phyloP scores from a whole-genome alignment of 495 filamentous ascomycete species.

The Symbiotaphrina buchneri region DNA sequence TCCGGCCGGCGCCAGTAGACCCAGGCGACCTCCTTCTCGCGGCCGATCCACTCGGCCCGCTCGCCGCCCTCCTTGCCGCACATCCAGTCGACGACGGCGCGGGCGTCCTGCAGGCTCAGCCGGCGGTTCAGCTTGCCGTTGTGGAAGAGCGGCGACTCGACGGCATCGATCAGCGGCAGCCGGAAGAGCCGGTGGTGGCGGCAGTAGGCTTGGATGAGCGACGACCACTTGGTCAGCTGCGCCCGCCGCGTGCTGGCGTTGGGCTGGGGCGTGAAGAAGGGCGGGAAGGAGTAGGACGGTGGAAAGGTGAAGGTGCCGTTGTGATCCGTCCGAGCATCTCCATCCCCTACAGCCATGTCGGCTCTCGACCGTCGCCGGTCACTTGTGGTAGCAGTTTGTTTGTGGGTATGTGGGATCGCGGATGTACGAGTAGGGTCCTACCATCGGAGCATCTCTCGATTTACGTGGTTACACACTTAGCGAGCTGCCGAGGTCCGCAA shows the following conservation, averaged over 20 bases:
- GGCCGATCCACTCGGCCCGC: conserved; percentile 42
- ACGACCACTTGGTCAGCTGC: conserved; percentile 66
- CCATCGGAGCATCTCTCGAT: too few relatives aligned
- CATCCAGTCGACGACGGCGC: conserved; percentile 56
- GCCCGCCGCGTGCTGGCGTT: conserved; percentile 18
- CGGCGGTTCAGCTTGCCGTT: conserved; percentile 17
- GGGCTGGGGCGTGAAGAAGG: conserved; percentile 28
- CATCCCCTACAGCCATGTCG: too few relatives aligned
- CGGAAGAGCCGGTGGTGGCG: conserved; percentile 48
- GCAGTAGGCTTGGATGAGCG: conserved; percentile 72
- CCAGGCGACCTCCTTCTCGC: conserved; percentile 22
- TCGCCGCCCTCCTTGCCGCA: conserved; percentile 32
- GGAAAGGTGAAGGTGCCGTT: conserved; percentile 22
- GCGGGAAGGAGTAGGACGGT: conserved; percentile 24
- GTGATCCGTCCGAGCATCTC: too few relatives aligned
- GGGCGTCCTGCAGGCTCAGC: conserved; percentile 35
- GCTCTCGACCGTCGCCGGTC: too few relatives aligned
- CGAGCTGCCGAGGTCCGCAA: too few relatives aligned
- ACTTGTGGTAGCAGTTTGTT: too few relatives aligned
- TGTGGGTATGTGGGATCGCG: too few relatives aligned
- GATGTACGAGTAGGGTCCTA: too few relatives aligned
- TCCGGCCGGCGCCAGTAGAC: conserved; percentile 49
- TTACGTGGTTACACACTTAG: too few relatives aligned
- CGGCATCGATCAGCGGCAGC: conserved; percentile 37
- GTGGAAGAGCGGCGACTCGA: conserved; percentile 33